Evolutionary conservation across 768 basidiomycete genomes (phyloP).

Genomic region (Gyrodon lividus): DNA sequence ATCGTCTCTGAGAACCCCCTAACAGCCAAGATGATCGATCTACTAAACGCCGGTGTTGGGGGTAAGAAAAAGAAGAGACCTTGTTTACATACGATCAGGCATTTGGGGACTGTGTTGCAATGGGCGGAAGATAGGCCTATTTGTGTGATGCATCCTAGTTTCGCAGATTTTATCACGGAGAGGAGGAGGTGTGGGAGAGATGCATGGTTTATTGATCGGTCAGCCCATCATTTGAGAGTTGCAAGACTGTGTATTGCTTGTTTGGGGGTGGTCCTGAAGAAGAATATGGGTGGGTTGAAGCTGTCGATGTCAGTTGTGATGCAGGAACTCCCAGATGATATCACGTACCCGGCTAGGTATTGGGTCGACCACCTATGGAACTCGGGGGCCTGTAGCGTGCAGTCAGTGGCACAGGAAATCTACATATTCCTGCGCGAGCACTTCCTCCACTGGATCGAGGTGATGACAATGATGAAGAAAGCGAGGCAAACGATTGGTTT

Average conservation of each 20-base stretch:
- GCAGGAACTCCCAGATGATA: conserved; percentile 22
- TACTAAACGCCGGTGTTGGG: conserved; percentile 19
- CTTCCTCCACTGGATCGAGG: conserved; percentile 36
- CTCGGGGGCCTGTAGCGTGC: conserved; percentile 2
- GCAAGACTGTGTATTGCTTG: conserved; percentile 26
- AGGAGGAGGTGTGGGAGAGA: conserved; percentile 26
- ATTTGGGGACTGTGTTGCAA: conserved; percentile 26
- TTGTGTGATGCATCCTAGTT: conserved; percentile 33
- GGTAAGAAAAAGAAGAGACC: conserved; percentile 18
- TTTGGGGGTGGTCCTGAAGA: conserved; percentile 17
- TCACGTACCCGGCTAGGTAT: conserved; percentile 23
- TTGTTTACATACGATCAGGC: conserved; percentile 30
- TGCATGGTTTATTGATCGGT: conserved; percentile 29
- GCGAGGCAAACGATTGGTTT: conserved; percentile 32
- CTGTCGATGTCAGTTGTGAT: conserved; percentile 18
- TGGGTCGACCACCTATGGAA: conserved; percentile 33
- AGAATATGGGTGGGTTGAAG: conserved; percentile 24
- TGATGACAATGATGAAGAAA: conserved; percentile 29
- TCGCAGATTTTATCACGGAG: conserved; percentile 35
- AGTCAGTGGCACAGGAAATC: conserved; percentile 14
- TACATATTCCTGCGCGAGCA: conserved; percentile 21
- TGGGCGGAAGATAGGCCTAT: conserved; percentile 29
- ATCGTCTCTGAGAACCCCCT: conserved; percentile 31
- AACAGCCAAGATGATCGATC: conserved; percentile 23
- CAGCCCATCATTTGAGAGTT: conserved; percentile 17